Evolutionary conservation across 495 filamentous ascomycete genomes (phyloP).

Genomic region (Copromyces sp.): DNA sequence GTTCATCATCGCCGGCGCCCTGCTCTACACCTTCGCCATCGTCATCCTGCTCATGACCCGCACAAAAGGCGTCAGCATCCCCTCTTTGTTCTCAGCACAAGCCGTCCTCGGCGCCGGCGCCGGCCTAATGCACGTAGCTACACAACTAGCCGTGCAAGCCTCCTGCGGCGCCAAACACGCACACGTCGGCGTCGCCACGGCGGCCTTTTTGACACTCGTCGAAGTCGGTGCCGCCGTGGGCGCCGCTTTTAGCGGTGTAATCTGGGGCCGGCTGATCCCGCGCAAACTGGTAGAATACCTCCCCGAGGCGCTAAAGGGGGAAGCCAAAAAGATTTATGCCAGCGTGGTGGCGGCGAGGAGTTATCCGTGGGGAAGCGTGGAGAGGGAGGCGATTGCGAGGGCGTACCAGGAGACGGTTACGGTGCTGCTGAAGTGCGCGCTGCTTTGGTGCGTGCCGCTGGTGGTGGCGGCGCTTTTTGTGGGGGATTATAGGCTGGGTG

Average conservation of each 20-base stretch:
- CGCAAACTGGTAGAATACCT: slow-evolving; percentile 39
- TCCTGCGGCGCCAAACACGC: slow-evolving; percentile 35
- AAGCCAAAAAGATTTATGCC: slow-evolving; percentile 41
- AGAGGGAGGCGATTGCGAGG: slow-evolving; percentile 40
- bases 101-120: slow-evolving; percentile 61
- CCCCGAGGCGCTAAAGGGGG: slow-evolving; percentile 36
- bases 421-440: slow-evolving; percentile 39
- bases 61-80: slow-evolving; percentile 35
- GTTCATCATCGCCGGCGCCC: slow-evolving; percentile 39
- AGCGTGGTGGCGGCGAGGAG: slow-evolving; percentile 39
- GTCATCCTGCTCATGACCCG: slow-evolving; percentile 61
- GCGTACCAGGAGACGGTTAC: slow-evolving; percentile 46
- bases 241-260: slow-evolving; percentile 45
- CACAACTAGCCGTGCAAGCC: slow-evolving; percentile 53
- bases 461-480: slow-evolving; percentile 32
- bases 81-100: slow-evolving; percentile 55
- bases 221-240: slow-evolving; percentile 55
- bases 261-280: slow-evolving; percentile 52
- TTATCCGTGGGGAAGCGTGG: slow-evolving; percentile 37
- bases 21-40: slow-evolving; percentile 50
- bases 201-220: slow-evolving; percentile 45
- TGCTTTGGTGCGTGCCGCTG: slow-evolving; percentile 33
- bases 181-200: slow-evolving; percentile 52
- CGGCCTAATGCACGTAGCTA: slow-evolving; percentile 42
- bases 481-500: slow-evolving; percentile 40